These are phyloP conservation scores for Cryptococcus sp. DNA, from an alignment of 1,284 basidiomycete species.

Conservation along the genomic window DNA sequence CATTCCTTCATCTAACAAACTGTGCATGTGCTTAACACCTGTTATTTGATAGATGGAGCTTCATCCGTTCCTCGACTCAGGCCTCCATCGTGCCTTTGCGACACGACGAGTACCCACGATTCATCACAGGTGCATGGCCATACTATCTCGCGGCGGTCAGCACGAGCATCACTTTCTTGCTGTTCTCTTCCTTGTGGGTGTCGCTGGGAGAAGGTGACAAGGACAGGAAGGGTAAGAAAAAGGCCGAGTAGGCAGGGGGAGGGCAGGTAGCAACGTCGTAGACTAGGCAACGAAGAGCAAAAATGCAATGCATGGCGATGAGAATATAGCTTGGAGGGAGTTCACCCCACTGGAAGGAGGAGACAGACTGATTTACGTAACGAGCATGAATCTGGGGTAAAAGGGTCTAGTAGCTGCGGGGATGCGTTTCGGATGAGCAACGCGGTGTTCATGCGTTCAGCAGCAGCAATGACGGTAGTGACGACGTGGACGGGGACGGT, in stretches of 20 bases:
- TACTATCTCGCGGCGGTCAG: conserved; percentile 89
- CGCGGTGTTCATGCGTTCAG: too few relatives aligned
- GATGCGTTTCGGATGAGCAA: neutral
- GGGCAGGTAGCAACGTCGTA: too few relatives aligned
- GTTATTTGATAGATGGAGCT: conserved; percentile 62
- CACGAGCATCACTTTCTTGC: conserved; percentile 76
- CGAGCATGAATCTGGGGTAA: neutral
- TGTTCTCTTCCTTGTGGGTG: conserved; percentile 84
- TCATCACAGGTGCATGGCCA: conserved; percentile 90
- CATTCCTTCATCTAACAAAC: neutral
- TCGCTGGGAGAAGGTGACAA: conserved; percentile 59
- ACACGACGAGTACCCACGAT: conserved; percentile 92
- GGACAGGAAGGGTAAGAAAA: conserved; percentile 46
- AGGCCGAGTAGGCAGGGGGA: conserved; percentile 45
- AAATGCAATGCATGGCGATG: too few relatives aligned
- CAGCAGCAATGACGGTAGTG: too few relatives aligned
- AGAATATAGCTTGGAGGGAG: too few relatives aligned
- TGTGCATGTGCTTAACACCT: neutral
- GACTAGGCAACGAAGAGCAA: too few relatives aligned
- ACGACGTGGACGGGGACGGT: too few relatives aligned
- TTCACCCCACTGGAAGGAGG: too few relatives aligned
- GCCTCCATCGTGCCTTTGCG: conserved; percentile 89
- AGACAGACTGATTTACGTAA: neutral
- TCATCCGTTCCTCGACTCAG: conserved; percentile 70
- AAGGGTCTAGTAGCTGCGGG: neutral